Conservation (phyloP, 441 rosid genomes). For the Jatropha podagrica region DNA sequence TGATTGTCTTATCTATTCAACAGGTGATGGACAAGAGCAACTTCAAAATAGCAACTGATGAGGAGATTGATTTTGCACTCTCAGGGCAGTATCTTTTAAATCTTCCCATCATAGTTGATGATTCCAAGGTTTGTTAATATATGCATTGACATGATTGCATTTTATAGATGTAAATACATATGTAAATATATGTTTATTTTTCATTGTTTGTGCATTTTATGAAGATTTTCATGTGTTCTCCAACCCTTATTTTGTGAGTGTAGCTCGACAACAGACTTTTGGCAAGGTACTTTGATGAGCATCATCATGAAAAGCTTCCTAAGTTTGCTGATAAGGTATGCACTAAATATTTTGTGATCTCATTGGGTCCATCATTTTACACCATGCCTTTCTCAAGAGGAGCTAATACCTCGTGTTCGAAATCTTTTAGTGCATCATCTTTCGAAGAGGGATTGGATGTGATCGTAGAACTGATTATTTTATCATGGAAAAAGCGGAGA, state of each 20-base stretch:
- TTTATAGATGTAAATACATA: neutral
- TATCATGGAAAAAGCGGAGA: slow-evolving; percentile 88
- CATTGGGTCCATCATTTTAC: neutral
- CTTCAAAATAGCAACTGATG: slow-evolving; percentile 75
- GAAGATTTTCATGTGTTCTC: slow-evolving; percentile 12
- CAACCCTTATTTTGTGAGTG: slow-evolving; percentile 21
- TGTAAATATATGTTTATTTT: neutral
- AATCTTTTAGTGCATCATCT: slow-evolving; percentile 65
- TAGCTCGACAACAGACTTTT: slow-evolving; percentile 86
- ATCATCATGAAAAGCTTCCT: slow-evolving; percentile 55
- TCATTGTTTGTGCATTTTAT: neutral
- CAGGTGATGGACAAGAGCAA: slow-evolving; percentile 92
- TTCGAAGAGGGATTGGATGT: slow-evolving; percentile 90
- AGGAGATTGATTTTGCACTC: slow-evolving; percentile 75
- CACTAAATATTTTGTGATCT: neutral
- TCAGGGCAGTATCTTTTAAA: slow-evolving; percentile 79
- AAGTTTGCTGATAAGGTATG: neutral
- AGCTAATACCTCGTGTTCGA: slow-evolving; percentile 21
- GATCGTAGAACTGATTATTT: slow-evolving; percentile 79
- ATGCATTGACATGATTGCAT: slow-evolving; percentile 2
- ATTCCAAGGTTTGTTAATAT: slow-evolving; percentile 57
- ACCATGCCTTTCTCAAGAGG: slow-evolving; percentile 12
- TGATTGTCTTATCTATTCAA: neutral
- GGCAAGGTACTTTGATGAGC: slow-evolving; percentile 57
- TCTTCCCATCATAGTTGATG: slow-evolving; percentile 80